phyloP scores from a whole-genome alignment of 805 yeast genomes.

The Kurtzmaniella fragi region DNA sequence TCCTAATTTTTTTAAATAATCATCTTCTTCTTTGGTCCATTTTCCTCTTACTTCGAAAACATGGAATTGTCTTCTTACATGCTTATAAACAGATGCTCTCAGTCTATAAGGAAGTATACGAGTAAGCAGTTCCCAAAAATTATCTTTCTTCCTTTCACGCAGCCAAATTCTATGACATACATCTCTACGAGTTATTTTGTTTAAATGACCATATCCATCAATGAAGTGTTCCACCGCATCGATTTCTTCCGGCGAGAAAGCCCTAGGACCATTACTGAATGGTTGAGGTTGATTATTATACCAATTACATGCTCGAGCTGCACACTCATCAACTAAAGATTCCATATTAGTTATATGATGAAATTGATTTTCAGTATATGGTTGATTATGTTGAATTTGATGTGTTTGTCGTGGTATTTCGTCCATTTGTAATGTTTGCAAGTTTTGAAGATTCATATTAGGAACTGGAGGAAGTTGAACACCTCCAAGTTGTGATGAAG shows the following conservation, averaged over 20 bases:
- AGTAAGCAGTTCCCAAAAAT: constrained; percentile 82
- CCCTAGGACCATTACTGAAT: constrained; percentile 28
- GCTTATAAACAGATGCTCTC: constrained; percentile 87
- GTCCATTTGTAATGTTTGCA: constrained; percentile 3
- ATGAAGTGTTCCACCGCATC: constrained; percentile 71
- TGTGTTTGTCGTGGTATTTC: constrained; percentile 5
- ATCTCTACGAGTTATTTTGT: constrained; percentile 58
- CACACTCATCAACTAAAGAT: constrained; percentile 30
- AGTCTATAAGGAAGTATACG: constrained; percentile 80
- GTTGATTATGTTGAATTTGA: constrained; percentile 3
- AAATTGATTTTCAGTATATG: constrained; percentile 4
- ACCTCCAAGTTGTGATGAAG: background rate
- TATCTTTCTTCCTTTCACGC: constrained; percentile 77
- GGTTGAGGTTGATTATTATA: constrained; percentile 22
- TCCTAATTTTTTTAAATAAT: constrained; percentile 56
- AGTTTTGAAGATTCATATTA: background rate
- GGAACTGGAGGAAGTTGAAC: background rate
- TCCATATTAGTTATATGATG: constrained; percentile 25
- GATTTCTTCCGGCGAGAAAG: constrained; percentile 61
- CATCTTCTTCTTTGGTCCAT: constrained; percentile 85
- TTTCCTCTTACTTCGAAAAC: constrained; percentile 83
- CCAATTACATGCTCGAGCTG: constrained; percentile 31
- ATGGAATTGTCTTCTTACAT: constrained; percentile 85
- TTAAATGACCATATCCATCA: constrained; percentile 58
- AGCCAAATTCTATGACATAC: constrained; percentile 87